Evolutionary conservation across 495 filamentous ascomycete species (phyloP), one percentile per base, ranked within the genome.

Genomic region (Aspergillus olivimuriae): DNA sequence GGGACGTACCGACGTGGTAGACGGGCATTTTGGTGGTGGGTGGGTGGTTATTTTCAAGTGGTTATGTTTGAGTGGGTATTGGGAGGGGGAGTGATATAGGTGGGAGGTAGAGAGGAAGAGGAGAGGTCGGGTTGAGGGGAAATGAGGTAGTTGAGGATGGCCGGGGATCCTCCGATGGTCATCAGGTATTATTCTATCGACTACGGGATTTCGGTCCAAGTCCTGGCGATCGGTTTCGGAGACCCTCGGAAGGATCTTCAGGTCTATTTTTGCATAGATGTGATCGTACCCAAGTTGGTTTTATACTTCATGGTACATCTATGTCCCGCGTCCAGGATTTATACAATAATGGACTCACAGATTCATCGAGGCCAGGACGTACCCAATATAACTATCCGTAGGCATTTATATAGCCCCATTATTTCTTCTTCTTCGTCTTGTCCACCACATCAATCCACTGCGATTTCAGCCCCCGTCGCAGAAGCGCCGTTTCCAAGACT

Each of bases 391-490:
- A 28, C 24, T 28, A 28, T 28, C 24, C 9, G 12, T 5, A 3
- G n/a, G 34, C 19, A 21, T 35, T 5, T 19, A 34, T n/a, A n/a
- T n/a, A n/a, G n/a, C n/a, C n/a, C n/a, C n/a, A 4, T 41, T 58
- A 69, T 57, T 83, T 83, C 66, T 84, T 85, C 53, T 77, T 77
- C 63, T 84, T 83, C 8, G 80, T 84, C 64, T 83, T 86, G 65
- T 87, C 83, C 47, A 77, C 58, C 21, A 85, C 66, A 44, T 81
- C 76, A 17, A 85, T 68, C 78, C 78, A 82, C 43, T 73, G 68
- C 36, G 59, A 62, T 37, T 59, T 64, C 28, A 87, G 55, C 1
- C 83, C 83, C 34, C 81, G 71, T 53, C 70, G 74, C 39, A 73
- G 69, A 51, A 87, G 60, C 23, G 79, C 82, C 52, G 68, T 76